Evolutionary conservation across 805 yeast species (phyloP).

Genomic region (Debaryomyces prosopidis): DNA sequence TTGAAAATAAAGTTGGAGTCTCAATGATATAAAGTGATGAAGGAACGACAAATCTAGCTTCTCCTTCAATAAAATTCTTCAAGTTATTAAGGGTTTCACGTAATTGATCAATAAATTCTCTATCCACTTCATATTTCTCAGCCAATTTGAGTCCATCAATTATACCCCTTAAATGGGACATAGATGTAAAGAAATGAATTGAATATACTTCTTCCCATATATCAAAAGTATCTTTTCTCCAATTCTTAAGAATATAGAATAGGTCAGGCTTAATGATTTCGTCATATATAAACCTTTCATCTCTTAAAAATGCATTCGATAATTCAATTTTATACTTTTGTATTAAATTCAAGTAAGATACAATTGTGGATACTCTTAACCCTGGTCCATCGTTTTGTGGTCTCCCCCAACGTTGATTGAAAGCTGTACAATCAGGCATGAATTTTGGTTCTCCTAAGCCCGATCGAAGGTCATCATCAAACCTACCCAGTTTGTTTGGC

Average conservation of each 20-base stretch:
- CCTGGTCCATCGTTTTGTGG: slow-evolving; percentile 98
- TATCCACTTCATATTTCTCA: slow-evolving; percentile 20
- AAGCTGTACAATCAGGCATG: slow-evolving; percentile 62
- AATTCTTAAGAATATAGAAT: slow-evolving; percentile 56
- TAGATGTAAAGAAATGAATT: slow-evolving; percentile 74
- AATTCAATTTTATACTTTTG: slow-evolving; percentile 25
- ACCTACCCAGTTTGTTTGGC: slow-evolving; percentile 68
- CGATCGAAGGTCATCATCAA: slow-evolving; percentile 36
- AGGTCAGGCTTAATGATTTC: slow-evolving; percentile 70
- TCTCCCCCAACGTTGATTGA: slow-evolving; percentile 79
- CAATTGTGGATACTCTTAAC: slow-evolving; percentile 65
- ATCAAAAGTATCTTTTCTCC: slow-evolving; percentile 76
- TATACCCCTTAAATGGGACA: slow-evolving; percentile 73
- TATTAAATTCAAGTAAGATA: slow-evolving; percentile 52
- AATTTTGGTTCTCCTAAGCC: slow-evolving; percentile 94
- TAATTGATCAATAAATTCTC: slow-evolving; percentile 27
- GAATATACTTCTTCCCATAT: slow-evolving; percentile 89
- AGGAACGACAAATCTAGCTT: slow-evolving; percentile 39
- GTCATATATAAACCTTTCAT: slow-evolving; percentile 42
- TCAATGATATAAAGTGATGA: slow-evolving; percentile 60
- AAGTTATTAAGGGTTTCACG: slow-evolving; percentile 31
- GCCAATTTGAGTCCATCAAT: slow-evolving; percentile 51
- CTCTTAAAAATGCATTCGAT: slow-evolving; percentile 22
- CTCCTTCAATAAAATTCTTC: slow-evolving; percentile 36
- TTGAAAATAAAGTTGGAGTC: slow-evolving; percentile 50